Evolutionary conservation across 176 grass and related monocot genomes (phyloP).

Genomic region (Coix lacrymajobi): DNA sequence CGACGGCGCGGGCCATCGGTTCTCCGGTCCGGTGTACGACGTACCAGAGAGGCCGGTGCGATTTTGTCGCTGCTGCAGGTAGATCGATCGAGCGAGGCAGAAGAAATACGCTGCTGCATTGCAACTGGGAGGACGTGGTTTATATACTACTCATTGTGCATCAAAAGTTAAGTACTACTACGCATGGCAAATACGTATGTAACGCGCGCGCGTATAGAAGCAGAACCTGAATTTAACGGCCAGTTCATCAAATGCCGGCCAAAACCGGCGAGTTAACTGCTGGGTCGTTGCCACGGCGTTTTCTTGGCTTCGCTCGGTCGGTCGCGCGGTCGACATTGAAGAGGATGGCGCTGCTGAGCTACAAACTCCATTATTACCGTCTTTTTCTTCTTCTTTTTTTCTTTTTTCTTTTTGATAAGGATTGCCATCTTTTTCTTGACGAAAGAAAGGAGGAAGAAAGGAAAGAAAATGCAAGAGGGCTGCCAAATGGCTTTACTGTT

Average conservation of each 20-base stretch:
- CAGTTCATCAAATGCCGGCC: background rate
- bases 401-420: too few species aligned
- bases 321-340: background rate
- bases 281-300: background rate
- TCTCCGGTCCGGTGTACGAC: background rate
- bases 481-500: background rate
- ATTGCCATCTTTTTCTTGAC: background rate
- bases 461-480: background rate
- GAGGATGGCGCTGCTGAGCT: background rate
- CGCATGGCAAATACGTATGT: background rate
- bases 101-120: too few species aligned
- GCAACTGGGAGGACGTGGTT: background rate
- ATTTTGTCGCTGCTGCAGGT: background rate
- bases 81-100: background rate
- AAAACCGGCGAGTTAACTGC: background rate
- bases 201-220: background rate
- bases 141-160: too few species aligned
- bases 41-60: background rate
- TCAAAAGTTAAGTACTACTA: too few species aligned
- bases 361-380: background rate
- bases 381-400: too few species aligned
- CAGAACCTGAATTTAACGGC: background rate
- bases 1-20: conserved; percentile 18
- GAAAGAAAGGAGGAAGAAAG: too few species aligned
- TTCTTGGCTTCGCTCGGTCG: background rate